These are phyloP conservation scores for Phytophthora lateralis DNA, from an alignment of 352 stramenopile genomes.

Conservation along the genomic window DNA sequence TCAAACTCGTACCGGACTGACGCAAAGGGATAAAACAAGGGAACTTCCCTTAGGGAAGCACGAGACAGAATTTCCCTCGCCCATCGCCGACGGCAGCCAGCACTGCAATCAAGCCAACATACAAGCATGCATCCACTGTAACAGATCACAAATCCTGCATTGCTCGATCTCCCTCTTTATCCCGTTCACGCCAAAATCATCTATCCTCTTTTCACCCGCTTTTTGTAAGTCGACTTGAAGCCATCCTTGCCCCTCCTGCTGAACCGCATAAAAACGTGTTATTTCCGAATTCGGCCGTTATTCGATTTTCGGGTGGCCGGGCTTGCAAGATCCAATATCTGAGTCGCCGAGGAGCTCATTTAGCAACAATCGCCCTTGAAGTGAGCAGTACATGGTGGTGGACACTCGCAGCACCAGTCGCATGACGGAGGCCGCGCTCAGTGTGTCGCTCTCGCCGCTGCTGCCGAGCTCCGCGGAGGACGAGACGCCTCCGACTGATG, in stretches of 20 bases:
- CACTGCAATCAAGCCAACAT: background rate
- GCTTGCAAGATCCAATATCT: slow-evolving; percentile 23
- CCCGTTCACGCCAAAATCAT: background rate
- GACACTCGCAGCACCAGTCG: slow-evolving; percentile 38
- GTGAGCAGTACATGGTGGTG: slow-evolving; percentile 43
- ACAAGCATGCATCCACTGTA: too few species aligned
- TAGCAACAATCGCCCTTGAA: slow-evolving; percentile 1
- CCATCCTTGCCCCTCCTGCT: background rate
- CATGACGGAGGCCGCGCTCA: slow-evolving; percentile 58
- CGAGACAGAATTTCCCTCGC: background rate
- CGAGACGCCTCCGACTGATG: slow-evolving; percentile 35
- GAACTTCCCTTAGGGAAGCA: background rate
- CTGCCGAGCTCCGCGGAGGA: slow-evolving; percentile 82
- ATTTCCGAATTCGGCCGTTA: background rate
- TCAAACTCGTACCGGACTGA: slow-evolving; percentile 6
- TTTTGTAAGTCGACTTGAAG: background rate
- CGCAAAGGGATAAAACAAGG: too few species aligned
- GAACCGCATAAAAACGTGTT: slow-evolving; percentile 6
- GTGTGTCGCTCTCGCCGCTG: slow-evolving; percentile 79
- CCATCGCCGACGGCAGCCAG: background rate
- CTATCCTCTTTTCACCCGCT: background rate
- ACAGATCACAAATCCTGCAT: background rate
- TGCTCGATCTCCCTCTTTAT: background rate
- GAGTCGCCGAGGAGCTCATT: slow-evolving; percentile 18
- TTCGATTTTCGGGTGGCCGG: slow-evolving; percentile 31